Base-by-base conservation (phyloP, 768 basidiomycete species). In the Pleurotus eryngii region DNA sequence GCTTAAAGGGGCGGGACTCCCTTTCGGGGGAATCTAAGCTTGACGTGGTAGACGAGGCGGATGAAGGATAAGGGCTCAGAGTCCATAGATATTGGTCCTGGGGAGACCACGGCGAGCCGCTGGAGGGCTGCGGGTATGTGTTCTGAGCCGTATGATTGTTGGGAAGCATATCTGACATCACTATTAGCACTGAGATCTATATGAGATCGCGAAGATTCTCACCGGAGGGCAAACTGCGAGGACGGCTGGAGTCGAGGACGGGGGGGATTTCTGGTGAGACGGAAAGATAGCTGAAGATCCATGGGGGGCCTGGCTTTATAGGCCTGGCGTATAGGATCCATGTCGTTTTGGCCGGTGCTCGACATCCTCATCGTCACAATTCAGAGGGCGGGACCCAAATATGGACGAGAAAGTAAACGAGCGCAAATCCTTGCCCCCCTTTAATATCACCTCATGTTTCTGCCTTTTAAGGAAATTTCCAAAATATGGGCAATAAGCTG, bases 401-500 rank as follows among this genome's bases (percentile, higher is more conserved):
- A 7, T 24, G 51, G 51, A 35, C 30, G 9, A 35, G 30, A 35
- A 35, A 35, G 30, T 35, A 35, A 35, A 35, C 30, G 9, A 35
- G 30, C 30, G 11, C 30, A 54, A 54, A 12, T 6, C 20, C 3
- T n/a, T 35, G 38, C 51, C 51, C 51, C 51, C 18, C 51, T n/a
- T 54, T 54, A 54, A 54, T 54, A 54, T 12, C 51, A 54, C 51
- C 37, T 54, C 51, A 39, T 54, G 51, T 54, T 54, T 54, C 51
- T 54, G 51, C 51, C 51, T 54, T 54, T 54, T 54, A 54, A 39
- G 51, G 51, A 20, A 54, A 37, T 15, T 20, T 24, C 6, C 8
- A 20, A 48, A 20, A 20, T 26, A 48, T 11, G n/a, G 30, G 12
- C 49, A 9, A 14, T 17, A 26, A n/a, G 30, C 30, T 35, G 7